A percentile compares a stretch with the other conserved stretches of the same genome.
Conservation (phyloP, 495 filamentous ascomycete species). For the Neurospora sp. region DNA sequence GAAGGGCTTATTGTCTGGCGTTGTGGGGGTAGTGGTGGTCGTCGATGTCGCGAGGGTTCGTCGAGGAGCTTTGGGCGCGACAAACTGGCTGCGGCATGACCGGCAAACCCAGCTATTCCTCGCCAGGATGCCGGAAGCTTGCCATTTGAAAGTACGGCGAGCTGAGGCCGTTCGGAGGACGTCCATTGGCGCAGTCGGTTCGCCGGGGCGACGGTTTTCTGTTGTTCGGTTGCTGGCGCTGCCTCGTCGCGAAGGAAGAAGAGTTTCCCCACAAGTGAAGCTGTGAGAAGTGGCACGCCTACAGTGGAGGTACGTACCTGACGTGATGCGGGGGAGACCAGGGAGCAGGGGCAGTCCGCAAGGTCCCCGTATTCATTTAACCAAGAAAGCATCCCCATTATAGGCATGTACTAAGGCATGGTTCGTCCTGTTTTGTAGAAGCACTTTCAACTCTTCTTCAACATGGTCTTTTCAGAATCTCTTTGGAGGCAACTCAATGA, state of each 20-base stretch:
- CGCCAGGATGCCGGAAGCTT: background rate
- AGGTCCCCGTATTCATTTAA: background rate
- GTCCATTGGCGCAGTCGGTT: slow-evolving; percentile 1
- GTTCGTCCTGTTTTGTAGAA: background rate
- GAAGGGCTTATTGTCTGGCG: slow-evolving; percentile 60
- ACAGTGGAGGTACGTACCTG: background rate
- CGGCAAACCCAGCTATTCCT: slow-evolving; percentile 4
- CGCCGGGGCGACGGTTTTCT: background rate
- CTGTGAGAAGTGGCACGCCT: background rate
- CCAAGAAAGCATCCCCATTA: background rate
- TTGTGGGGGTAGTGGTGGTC: background rate
- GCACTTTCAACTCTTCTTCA: background rate
- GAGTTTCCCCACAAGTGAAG: background rate
- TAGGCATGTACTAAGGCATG: background rate
- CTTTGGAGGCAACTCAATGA: background rate
- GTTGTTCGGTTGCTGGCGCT: background rate
- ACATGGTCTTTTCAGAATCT: background rate
- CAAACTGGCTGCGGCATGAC: slow-evolving; percentile 5
- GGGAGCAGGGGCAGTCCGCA: background rate
- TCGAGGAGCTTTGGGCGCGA: slow-evolving; percentile 6
- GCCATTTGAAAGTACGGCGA: slow-evolving; percentile 4
- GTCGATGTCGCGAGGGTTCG: background rate
- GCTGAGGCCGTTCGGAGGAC: slow-evolving; percentile 2
- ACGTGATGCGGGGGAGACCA: background rate
- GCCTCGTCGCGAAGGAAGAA: background rate